Conservation (phyloP, 345 rosid genomes). For the Populus deltoides region DNA sequence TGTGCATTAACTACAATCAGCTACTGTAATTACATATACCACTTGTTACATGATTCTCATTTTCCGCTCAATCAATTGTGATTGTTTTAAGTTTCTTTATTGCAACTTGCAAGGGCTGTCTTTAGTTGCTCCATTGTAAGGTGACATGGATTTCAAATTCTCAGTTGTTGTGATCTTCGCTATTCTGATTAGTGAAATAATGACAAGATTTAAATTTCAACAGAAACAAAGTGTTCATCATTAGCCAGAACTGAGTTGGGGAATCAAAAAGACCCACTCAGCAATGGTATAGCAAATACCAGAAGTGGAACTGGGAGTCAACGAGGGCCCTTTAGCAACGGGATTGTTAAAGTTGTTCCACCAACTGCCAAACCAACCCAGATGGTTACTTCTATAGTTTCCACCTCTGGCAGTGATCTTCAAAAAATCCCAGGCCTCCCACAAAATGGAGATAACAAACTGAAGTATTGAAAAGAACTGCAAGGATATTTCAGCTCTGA, state of each 20-base stretch:
- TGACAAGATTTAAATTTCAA: conserved; percentile 8
- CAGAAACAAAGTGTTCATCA: conserved; percentile 74
- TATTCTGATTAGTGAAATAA: conserved; percentile 12
- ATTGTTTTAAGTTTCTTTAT: not conserved
- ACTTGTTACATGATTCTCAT: not conserved
- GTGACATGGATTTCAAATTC: not conserved
- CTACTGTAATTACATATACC: conserved; percentile 4
- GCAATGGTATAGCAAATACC: conserved; percentile 34
- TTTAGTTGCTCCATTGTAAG: conserved; percentile 1
- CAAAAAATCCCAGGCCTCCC: conserved; percentile 36
- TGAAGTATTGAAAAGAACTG: conserved; percentile 31
- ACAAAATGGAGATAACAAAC: conserved; percentile 43
- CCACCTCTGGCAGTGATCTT: conserved; percentile 32
- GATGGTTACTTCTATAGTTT: conserved; percentile 22
- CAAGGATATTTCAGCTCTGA: conserved; percentile 15
- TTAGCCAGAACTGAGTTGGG: conserved; percentile 61
- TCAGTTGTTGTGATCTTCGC: not conserved
- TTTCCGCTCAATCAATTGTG: not conserved
- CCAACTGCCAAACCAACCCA: conserved; percentile 35
- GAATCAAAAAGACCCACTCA: conserved; percentile 36
- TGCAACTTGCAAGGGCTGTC: conserved; percentile 3
- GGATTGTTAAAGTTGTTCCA: conserved; percentile 36
- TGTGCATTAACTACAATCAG: not conserved
- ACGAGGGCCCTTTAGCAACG: conserved; percentile 45
- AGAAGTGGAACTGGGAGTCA: conserved; percentile 48